Evolutionary conservation across 2,329 filamentous ascomycete species (phyloP), one percentile per base, ranked within the genome.

Genomic region (Cladosporium velox): DNA sequence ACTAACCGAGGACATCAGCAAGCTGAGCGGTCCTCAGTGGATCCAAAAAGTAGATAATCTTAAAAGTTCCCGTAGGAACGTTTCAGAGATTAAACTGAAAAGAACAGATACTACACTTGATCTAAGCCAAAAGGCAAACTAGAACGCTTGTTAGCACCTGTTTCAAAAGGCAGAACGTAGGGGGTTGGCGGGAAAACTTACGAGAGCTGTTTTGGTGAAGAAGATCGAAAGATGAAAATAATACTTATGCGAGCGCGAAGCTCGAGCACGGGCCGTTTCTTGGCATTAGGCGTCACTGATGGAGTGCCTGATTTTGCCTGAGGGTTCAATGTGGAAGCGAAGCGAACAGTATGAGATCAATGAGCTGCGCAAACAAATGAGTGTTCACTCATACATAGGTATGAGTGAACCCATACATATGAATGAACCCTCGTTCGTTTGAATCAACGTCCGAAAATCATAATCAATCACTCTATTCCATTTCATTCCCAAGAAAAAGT

Each of bases 41-140:
- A 41, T 63, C 49, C 60, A 63, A 63, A 63, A 41, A 54, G 47
- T 63, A 28, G 44, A 41, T 63, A 54, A 63, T 54, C 59, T 60
- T 60, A 21, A 26, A 41, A 38, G 21, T 54, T 32, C 21, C 59
- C 59, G 59, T 63, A 63, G 59, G 21, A 32, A 54, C 21, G 59
- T 63, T 38, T 63, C 59, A 63, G 59, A 38, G 59, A 63, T 62
- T 52, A 63, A 63, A 63, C 59, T 63, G 59, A 63, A 38, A 63
- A 63, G 59, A 63, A 63, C 59, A 63, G 59, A 63, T 63, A 63
- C 59, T 63, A 63, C 59, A 63, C 59, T 54, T 57, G 54, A 57
- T 57, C 54, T 57, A n/a, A 58, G 34, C 55, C 55, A 30, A 32
- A 34, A 34, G 52, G 51, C 51, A 54, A 54, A 61, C 3, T 28